A percentile compares a stretch with the other conserved stretches of the same genome.
These are phyloP conservation scores for Cydonia oblonga DNA, from an alignment of 331 rosid genomes.

Conservation along the genomic window DNA sequence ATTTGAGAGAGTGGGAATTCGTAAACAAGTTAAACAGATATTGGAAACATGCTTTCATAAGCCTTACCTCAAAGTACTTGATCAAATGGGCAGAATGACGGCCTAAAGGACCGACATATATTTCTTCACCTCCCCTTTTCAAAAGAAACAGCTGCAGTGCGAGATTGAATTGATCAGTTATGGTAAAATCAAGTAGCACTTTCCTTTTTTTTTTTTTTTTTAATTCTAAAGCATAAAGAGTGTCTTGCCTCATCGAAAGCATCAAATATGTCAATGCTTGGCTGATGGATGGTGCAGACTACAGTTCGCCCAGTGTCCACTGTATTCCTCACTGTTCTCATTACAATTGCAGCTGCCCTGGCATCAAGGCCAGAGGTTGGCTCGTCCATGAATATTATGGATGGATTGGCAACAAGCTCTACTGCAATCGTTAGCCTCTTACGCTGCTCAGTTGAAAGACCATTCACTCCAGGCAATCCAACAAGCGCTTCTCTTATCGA, in stretches of 20 bases:
- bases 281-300: constrained; percentile 30
- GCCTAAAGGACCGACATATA: constrained; percentile 33
- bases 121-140: constrained; percentile 37
- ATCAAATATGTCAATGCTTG: constrained; percentile 30
- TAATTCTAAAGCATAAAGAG: not conserved
- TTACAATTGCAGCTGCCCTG: constrained; percentile 29
- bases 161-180: not conserved
- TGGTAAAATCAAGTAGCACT: not conserved
- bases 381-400: constrained; percentile 31
- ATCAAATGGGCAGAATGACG: constrained; percentile 24
- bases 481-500: constrained; percentile 18
- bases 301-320: constrained; percentile 30
- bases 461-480: constrained; percentile 28
- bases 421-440: constrained; percentile 30
- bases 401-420: constrained; percentile 29
- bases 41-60: not conserved
- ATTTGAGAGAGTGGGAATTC: too few relatives aligned
- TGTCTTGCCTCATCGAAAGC: constrained; percentile 24
- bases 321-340: constrained; percentile 26
- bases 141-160: constrained; percentile 24
- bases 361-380: constrained; percentile 31
- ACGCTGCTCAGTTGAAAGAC: constrained; percentile 30
- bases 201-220: not conserved
- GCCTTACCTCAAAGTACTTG: constrained; percentile 27
- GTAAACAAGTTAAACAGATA: not conserved